Evolutionary conservation across 371 early-diverging fungal genomes (phyloP).

Genomic region (Umbelopsis sp.): DNA sequence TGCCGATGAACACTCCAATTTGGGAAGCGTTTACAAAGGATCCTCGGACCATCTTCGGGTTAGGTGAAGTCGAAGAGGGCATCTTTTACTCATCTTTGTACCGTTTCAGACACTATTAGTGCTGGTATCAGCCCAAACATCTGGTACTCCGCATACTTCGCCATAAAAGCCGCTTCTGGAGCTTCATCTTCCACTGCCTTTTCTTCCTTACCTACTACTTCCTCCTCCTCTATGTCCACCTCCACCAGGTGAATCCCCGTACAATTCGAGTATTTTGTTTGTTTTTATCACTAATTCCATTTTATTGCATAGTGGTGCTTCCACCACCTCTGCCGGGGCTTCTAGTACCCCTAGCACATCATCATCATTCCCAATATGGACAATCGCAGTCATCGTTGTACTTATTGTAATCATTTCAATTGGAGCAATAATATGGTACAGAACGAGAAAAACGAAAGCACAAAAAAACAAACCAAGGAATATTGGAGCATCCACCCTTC

Average conservation of each 20-base stretch:
- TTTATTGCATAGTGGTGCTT: too few relatives aligned
- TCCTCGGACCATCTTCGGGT: neutral
- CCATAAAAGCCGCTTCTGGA: conserved; percentile 35
- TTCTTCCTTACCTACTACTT: conserved; percentile 10
- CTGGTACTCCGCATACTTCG: conserved; percentile 40
- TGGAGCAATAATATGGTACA: too few relatives aligned
- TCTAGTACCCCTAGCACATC: neutral
- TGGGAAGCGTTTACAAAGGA: too few relatives aligned
- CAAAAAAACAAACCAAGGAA: too few relatives aligned
- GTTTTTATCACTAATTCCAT: too few relatives aligned
- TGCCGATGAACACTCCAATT: too few relatives aligned
- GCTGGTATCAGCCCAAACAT: conserved; percentile 35
- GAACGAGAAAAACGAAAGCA: too few relatives aligned
- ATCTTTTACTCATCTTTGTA: neutral
- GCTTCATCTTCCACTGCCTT: neutral
- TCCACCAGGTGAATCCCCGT: neutral
- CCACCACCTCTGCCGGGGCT: neutral
- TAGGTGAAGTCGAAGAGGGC: neutral
- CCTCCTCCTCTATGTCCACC: neutral
- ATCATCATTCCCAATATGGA: too few relatives aligned
- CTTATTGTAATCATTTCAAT: too few relatives aligned
- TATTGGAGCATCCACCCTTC: too few relatives aligned
- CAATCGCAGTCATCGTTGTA: too few relatives aligned
- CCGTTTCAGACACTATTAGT: conserved; percentile 31
- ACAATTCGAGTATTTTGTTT: too few relatives aligned